These are phyloP conservation scores for Aspergillus leporis DNA, from an alignment of 495 filamentous ascomycete species.

Conservation along the genomic window DNA sequence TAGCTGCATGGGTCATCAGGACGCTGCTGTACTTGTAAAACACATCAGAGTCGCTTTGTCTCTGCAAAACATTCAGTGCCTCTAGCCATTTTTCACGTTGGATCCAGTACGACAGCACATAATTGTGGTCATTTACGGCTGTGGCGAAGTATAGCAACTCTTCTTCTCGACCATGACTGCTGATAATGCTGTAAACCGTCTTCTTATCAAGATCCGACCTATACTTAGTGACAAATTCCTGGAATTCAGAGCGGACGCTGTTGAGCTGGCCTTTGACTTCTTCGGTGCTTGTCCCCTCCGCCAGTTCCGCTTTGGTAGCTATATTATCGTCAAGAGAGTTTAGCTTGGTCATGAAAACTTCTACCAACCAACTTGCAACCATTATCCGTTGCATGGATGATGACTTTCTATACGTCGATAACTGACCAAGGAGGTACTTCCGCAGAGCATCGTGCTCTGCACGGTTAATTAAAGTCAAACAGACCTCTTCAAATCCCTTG, in stretches of 20 bases:
- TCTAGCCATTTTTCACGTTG: conserved; percentile 95
- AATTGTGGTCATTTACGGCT: conserved; percentile 85
- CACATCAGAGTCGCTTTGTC: conserved; percentile 85
- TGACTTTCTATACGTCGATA: conserved; percentile 78
- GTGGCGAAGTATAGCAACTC: conserved; percentile 91
- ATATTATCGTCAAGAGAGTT: conserved; percentile 94
- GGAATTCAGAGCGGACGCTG: conserved; percentile 71
- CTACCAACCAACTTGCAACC: conserved; percentile 93
- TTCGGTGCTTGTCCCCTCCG: conserved; percentile 64
- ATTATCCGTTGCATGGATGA: conserved; percentile 90
- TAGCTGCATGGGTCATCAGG: conserved; percentile 84
- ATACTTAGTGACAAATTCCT: conserved; percentile 81
- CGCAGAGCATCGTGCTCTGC: conserved; percentile 88
- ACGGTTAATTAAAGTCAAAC: conserved; percentile 84
- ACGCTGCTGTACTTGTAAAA: conserved; percentile 96
- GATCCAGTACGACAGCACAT: conserved; percentile 94
- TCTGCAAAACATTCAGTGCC: conserved; percentile 81
- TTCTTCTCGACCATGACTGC: conserved; percentile 89
- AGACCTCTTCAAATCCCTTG: conserved; percentile 95
- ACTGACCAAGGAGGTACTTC: conserved; percentile 84
- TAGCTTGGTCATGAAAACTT: conserved; percentile 95
- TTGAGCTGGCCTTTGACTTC: conserved; percentile 74
- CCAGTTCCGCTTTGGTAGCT: conserved; percentile 82
- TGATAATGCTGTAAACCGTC: conserved; percentile 93
- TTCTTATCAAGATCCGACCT: conserved; percentile 84